These are phyloP conservation scores for Begonia loranthoides DNA, from an alignment of 306 rosid species.

Conservation along the genomic window DNA sequence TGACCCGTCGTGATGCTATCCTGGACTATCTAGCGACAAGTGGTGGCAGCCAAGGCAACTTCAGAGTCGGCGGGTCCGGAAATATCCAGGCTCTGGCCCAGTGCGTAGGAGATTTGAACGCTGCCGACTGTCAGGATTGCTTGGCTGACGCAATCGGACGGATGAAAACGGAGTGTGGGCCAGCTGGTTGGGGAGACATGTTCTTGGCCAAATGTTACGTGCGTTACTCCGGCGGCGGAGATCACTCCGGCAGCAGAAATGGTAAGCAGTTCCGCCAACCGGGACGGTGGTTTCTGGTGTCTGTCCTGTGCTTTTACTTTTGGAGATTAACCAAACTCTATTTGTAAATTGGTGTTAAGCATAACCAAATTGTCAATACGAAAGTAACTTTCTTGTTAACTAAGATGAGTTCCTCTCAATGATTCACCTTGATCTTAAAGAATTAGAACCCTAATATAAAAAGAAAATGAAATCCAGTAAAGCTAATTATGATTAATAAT, in stretches of 20 bases:
- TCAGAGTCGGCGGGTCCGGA: slow-evolving; percentile 26
- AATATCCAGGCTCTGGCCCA: slow-evolving; percentile 50
- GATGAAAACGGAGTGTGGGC: slow-evolving; percentile 59
- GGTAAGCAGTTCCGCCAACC: slow-evolving; percentile 9
- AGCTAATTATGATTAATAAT: no score
- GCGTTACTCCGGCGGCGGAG: slow-evolving; percentile 17
- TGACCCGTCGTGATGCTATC: slow-evolving; percentile 44
- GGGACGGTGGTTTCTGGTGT: slow-evolving; percentile 14
- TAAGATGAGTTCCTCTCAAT: no score
- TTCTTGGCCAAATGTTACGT: slow-evolving; percentile 89
- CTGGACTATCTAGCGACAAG: slow-evolving; percentile 39
- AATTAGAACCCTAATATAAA: no score
- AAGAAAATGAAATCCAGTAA: no score
- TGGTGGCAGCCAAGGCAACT: slow-evolving; percentile 15
- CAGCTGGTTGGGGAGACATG: slow-evolving; percentile 44
- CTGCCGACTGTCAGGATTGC: slow-evolving; percentile 72
- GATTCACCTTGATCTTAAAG: no score
- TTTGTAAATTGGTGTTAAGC: no score
- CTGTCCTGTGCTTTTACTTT: background rate
- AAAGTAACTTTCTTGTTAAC: no score
- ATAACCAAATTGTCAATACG: no score
- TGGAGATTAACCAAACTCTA: no score
- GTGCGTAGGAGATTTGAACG: slow-evolving; percentile 81
- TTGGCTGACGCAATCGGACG: slow-evolving; percentile 58
- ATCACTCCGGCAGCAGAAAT: slow-evolving; percentile 4